Evolutionary conservation across 1,284 basidiomycete genomes (phyloP), one percentile per base, ranked within the genome.

Genomic region (Moesziomyces sp.): DNA sequence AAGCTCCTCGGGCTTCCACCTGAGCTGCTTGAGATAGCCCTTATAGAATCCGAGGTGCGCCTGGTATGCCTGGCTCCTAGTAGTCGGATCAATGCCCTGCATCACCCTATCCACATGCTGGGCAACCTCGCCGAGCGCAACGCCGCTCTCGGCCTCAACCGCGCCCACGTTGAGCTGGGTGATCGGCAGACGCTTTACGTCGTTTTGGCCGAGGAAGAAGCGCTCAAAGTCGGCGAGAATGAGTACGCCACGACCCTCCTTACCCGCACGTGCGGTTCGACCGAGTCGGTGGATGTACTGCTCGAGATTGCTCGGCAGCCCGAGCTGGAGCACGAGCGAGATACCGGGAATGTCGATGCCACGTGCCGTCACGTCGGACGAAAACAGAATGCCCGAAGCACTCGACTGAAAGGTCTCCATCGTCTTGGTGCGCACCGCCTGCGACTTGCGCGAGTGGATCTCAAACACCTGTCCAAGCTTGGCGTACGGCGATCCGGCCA

Each of bases 341-440:
- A 85, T 81, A 23, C 70, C 69, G 13, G 78, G 77, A 42, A 81
- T 74, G 40, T 80, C 77, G 60, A 97, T 90, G 21, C 93, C 93
- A 59, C 93, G 89, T 11, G 94, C 93, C 13, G 93, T 94, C 2
- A 97, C 91, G 78, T 97, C 94, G 0, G 93, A 94, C 1, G 91
- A 92, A 75, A 97, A 87, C 63, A 97, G 88, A 26, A 97, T 87
- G 1, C 87, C 90, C 0, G 83, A 85, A 24, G 76, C 80, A 0
- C 87, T 86, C 7, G 83, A 82, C 52, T 86, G 87, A 84, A 91
- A 91, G 26, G 83, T 79, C 47, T 71, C 58, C 69, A 68, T 78
- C n/a, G 73, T 76, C 46, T 57, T 71, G 9, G 66, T 70, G 10
- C 77, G 49, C 13, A 54, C 46, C 26, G 65, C 48, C 51, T 80